Evolutionary conservation across 2,329 filamentous ascomycete genomes (phyloP), one percentile per base, ranked within the genome.

Genomic region (Parascedosporium putredinis): DNA sequence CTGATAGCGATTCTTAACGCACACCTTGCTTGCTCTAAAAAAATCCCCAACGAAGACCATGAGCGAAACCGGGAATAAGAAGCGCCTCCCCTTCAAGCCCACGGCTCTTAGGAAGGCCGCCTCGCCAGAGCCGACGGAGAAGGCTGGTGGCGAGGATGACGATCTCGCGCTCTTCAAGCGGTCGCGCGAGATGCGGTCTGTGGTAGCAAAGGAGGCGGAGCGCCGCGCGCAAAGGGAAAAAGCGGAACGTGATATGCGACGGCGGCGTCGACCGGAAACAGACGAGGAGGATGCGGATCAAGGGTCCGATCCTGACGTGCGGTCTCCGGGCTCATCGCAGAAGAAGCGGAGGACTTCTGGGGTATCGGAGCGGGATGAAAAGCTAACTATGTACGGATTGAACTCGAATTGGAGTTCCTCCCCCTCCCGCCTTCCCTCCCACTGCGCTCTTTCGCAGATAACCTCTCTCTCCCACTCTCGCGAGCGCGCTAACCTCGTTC

Each of bases 31-130:
- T n/a, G n/a, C n/a, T n/a, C n/a, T n/a, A n/a, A n/a, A n/a, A n/a
- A n/a, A n/a, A n/a, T n/a, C n/a, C n/a, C n/a, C n/a, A n/a, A n/a
- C n/a, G n/a, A n/a, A n/a, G 27, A 29, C 20, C 23, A 49, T 49
- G 47, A 23, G 34, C 36, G 47, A 49, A 8, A n/a, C 49, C 24
- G 14, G 38, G 2, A 27, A 38, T 38, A 64, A 63, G 50, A 68
- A 68, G 57, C 67, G 65, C 52, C 66, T 75, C 1, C 73, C 72
- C 1, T 75, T 75, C 60, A 75, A 75, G 53, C 70, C 70, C 10
- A 75, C 72, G 2, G 70, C 65, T 18, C 59, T 69, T 54, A 68
- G 65, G 43, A 62, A 59, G 34, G 58, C 59, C 40, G 57, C 60
- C 2, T 55, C 54, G 22, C 59, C 64, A 2, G 55, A 16, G 51